Percentiles rank a stretch among this genome's conserved stretches.
Evolutionary conservation across 768 basidiomycete genomes (phyloP).

Genomic region (Tricholoma terreum): DNA sequence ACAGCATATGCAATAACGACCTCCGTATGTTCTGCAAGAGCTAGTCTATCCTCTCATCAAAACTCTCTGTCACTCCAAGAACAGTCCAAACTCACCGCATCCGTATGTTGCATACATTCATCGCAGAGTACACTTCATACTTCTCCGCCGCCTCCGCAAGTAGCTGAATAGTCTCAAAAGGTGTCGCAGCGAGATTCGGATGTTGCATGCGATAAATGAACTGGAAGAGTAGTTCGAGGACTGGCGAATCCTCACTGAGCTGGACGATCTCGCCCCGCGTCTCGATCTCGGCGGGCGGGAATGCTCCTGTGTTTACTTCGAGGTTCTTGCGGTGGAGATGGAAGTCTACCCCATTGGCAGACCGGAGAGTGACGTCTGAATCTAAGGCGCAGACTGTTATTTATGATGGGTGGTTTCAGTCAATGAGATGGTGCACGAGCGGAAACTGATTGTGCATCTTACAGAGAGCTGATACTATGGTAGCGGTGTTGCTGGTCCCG

Average conservation of each 20-base stretch:
- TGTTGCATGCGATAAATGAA: constrained; percentile 11
- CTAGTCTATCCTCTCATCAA: no score
- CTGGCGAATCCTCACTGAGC: constrained; percentile 1
- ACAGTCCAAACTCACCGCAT: constrained; percentile 1
- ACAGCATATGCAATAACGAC: constrained; percentile 7
- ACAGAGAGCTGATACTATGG: no score
- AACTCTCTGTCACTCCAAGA: neutral
- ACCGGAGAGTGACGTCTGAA: constrained; percentile 4
- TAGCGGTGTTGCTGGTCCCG: no score
- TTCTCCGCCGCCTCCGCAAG: constrained; percentile 9
- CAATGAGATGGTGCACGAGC: no score
- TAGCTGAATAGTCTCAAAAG: neutral
- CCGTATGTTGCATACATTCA: constrained; percentile 5
- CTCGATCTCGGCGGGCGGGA: neutral
- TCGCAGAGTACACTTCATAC: constrained; percentile 6
- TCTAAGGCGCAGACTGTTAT: neutral
- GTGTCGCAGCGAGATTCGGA: neutral
- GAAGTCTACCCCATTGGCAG: constrained; percentile 6
- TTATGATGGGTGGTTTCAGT: no score
- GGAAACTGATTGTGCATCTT: no score
- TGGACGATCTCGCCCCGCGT: neutral
- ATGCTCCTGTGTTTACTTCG: neutral
- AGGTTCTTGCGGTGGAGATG: constrained; percentile 10
- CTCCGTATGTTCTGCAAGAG: constrained; percentile 1
- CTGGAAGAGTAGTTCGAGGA: constrained; percentile 6